Conservation (phyloP, 1,139 yeast species). For the Chernovozyma sophiae-reginae region DNA sequence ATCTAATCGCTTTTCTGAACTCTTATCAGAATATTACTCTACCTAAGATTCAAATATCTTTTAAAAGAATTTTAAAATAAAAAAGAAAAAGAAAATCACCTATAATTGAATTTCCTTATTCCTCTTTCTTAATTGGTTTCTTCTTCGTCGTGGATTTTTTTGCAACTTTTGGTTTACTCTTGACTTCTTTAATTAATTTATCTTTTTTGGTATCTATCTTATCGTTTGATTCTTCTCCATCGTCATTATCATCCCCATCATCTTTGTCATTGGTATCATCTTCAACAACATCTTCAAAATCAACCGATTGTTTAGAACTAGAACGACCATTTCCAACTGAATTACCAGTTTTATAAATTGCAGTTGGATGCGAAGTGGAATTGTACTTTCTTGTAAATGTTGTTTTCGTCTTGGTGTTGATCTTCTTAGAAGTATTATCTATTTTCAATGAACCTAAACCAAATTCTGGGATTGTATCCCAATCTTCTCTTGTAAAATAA, state of each 20-base stretch:
- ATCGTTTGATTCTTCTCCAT: slow-evolving; percentile 18
- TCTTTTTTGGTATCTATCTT: slow-evolving; percentile 39
- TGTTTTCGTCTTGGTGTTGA: slow-evolving; percentile 73
- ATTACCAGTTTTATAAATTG: slow-evolving; percentile 70
- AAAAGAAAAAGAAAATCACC: no score
- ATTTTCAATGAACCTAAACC: slow-evolving; percentile 61
- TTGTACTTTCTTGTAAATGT: slow-evolving; percentile 87
- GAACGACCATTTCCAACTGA: slow-evolving; percentile 38
- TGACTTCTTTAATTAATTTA: slow-evolving; percentile 41
- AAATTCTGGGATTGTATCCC: slow-evolving; percentile 82
- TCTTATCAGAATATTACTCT: not conserved
- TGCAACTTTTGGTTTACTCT: slow-evolving; percentile 16
- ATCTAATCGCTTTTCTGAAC: not conserved
- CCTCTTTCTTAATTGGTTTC: not conserved
- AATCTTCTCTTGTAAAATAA: slow-evolving; percentile 83
- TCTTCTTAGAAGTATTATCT: slow-evolving; percentile 48
- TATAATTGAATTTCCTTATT: no score
- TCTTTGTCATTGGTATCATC: slow-evolving; percentile 45
- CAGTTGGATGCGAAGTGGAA: slow-evolving; percentile 71
- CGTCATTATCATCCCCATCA: slow-evolving; percentile 31
- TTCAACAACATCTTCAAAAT: slow-evolving; percentile 59
- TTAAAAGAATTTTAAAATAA: no score
- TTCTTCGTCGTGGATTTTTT: slow-evolving; percentile 13
- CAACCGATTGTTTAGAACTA: slow-evolving; percentile 40
- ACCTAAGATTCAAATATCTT: no score